Conservation (phyloP, 805 yeast species). For the Candida gorgasii region DNA sequence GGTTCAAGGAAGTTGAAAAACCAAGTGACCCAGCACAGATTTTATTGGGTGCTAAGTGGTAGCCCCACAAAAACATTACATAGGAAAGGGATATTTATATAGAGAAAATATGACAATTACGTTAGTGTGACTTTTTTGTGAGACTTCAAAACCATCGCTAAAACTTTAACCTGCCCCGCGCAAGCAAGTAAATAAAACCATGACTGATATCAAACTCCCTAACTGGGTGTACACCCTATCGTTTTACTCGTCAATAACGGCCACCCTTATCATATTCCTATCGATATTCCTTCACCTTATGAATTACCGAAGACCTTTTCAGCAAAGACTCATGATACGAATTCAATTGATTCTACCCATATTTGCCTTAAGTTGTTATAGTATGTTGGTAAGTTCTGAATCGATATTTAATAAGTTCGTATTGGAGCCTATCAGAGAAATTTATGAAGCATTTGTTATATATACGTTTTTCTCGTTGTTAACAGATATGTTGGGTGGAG, state of each 20-base stretch:
- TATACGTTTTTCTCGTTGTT: slow-evolving; percentile 87
- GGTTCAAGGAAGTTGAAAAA: slow-evolving; percentile 52
- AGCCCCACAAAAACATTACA: slow-evolving; percentile 7
- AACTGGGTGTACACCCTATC: slow-evolving; percentile 16
- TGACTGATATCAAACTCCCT: too few species aligned
- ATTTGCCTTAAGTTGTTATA: slow-evolving; percentile 70
- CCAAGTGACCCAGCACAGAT: slow-evolving; percentile 49
- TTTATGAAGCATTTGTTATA: slow-evolving; percentile 94
- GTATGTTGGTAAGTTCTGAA: slow-evolving; percentile 49
- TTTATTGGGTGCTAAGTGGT: slow-evolving; percentile 61
- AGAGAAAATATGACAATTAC: too few species aligned
- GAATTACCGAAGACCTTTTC: slow-evolving; percentile 86
- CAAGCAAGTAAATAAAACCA: too few species aligned
- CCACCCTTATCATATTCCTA: slow-evolving; percentile 22
- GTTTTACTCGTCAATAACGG: slow-evolving; percentile 23
- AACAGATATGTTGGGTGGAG: slow-evolving; percentile 89
- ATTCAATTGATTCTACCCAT: slow-evolving; percentile 82
- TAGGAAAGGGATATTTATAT: background rate
- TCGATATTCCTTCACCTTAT: slow-evolving; percentile 35
- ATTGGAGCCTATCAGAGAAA: slow-evolving; percentile 75
- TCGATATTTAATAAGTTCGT: slow-evolving; percentile 45
- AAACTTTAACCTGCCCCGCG: too few species aligned
- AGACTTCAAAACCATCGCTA: too few species aligned
- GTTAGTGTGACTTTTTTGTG: too few species aligned
- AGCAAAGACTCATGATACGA: slow-evolving; percentile 81